Evolutionary conservation across 73 alveolate species (phyloP).

Genomic region (Durusdinium trenchii): DNA sequence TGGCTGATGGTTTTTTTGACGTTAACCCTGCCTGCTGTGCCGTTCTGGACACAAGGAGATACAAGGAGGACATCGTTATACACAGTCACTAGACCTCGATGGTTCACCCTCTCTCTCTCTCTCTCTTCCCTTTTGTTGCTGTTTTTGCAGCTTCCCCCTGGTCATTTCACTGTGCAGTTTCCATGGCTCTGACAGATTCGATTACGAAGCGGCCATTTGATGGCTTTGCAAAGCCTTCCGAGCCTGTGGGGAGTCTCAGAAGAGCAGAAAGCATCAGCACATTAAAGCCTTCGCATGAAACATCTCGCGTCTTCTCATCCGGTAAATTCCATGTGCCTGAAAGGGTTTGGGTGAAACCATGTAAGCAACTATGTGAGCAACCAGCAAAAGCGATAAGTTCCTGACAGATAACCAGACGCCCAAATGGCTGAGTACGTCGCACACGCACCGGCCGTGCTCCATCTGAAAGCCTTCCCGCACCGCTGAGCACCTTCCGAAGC

Average conservation of each 20-base stretch:
- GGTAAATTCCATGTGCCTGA: not conserved
- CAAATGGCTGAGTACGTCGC: not conserved
- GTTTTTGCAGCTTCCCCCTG: too few relatives aligned
- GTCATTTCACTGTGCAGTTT: too few relatives aligned
- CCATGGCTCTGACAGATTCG: constrained; percentile 44
- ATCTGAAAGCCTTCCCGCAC: too few relatives aligned
- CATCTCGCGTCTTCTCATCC: too few relatives aligned
- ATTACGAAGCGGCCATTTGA: constrained; percentile 65
- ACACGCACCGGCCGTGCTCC: too few relatives aligned
- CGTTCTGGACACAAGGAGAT: not conserved
- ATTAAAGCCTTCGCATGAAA: too few relatives aligned
- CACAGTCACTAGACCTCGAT: too few relatives aligned
- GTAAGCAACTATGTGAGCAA: not conserved
- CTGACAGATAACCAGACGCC: not conserved
- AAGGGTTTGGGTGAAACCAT: not conserved
- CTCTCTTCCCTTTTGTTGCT: too few relatives aligned
- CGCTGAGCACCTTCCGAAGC: too few relatives aligned
- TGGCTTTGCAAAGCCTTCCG: constrained; percentile 80
- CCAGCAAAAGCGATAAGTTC: not conserved
- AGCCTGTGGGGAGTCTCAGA: constrained; percentile 58
- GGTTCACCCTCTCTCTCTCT: too few relatives aligned
- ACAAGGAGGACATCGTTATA: too few relatives aligned
- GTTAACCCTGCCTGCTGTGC: not conserved
- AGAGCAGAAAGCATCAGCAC: too few relatives aligned
- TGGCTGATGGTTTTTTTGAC: not conserved